These are phyloP conservation scores for Trebouxia sp. DNA, from an alignment of 139 green algal species.

Conservation along the genomic window DNA sequence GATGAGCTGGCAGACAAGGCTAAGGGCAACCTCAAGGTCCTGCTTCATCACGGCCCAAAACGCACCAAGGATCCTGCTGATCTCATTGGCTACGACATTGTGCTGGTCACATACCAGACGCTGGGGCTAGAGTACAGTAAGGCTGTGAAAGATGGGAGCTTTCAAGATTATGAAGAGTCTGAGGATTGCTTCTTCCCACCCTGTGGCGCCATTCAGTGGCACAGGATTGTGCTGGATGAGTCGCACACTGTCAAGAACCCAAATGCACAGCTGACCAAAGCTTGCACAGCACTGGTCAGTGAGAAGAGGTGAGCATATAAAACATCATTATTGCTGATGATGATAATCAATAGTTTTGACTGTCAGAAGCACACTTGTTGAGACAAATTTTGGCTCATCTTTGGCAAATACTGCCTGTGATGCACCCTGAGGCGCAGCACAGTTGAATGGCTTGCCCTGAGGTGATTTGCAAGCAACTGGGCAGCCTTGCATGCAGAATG, in stretches of 20 bases:
- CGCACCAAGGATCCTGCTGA: slow-evolving; percentile 41
- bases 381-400: too few relatives aligned
- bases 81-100: slow-evolving; percentile 60
- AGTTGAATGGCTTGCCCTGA: too few relatives aligned
- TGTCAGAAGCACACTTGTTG: too few relatives aligned
- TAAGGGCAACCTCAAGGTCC: slow-evolving; percentile 42
- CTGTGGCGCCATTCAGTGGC: slow-evolving; percentile 49
- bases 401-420: too few relatives aligned
- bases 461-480: too few relatives aligned
- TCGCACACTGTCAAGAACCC: slow-evolving; percentile 57
- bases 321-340: too few relatives aligned
- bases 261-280: slow-evolving; percentile 31
- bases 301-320: slow-evolving; percentile 39
- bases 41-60: slow-evolving; percentile 65
- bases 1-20: slow-evolving; percentile 39
- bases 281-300: slow-evolving; percentile 35
- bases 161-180: too few relatives aligned
- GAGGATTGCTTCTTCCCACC: slow-evolving; percentile 29
- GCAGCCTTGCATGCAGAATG: too few relatives aligned
- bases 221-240: slow-evolving; percentile 37
- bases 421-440: too few relatives aligned
- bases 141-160: neutral
- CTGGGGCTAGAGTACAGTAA: slow-evolving; percentile 47
- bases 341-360: too few relatives aligned
- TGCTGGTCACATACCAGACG: slow-evolving; percentile 69